A percentile compares a stretch with the other conserved stretches of the same genome.
Conservation (phyloP, 2,329 filamentous ascomycete species). For the Didymella keratinophila region DNA sequence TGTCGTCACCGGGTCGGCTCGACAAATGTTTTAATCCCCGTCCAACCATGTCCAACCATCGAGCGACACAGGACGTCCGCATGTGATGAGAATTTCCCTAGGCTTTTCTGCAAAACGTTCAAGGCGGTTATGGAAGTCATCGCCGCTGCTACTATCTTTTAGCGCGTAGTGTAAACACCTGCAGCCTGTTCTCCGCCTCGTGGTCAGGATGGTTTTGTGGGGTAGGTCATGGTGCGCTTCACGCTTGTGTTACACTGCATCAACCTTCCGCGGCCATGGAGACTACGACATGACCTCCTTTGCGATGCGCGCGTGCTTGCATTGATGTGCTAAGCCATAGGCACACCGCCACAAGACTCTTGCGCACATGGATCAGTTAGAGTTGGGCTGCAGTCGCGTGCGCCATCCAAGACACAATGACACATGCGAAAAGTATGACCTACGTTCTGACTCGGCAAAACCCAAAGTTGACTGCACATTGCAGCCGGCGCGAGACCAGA, state of each 20-base stretch:
- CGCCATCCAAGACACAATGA: conserved; percentile 10
- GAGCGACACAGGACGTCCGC: conserved; percentile 27
- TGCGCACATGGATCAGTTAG: not conserved
- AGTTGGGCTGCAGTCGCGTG: conserved; percentile 8
- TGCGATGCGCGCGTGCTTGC: conserved; percentile 18
- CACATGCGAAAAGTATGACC: conserved; percentile 10
- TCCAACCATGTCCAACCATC: conserved; percentile 28
- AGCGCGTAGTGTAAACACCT: conserved; percentile 10
- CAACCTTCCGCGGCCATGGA: conserved; percentile 2
- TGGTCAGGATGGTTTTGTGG: conserved; percentile 21
- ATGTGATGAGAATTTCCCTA: conserved; percentile 36
- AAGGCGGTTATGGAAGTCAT: conserved; percentile 10
- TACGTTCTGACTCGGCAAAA: not conserved
- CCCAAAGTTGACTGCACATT: not conserved
- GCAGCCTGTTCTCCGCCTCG: conserved; percentile 16
- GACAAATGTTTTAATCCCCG: conserved; percentile 33
- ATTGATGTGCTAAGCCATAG: conserved; percentile 4
- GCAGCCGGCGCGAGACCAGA: conserved; percentile 2
- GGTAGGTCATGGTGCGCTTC: conserved; percentile 6
- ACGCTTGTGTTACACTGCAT: conserved; percentile 17
- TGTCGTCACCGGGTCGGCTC: conserved; percentile 43
- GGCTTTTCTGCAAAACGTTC: not conserved
- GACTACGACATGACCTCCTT: conserved; percentile 11
- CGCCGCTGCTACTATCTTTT: conserved; percentile 12
- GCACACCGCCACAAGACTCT: conserved; percentile 5